A percentile compares a stretch with the other conserved stretches of the same genome.
Conservation (phyloP, 75 land plant species). For the Cupressus sempervirens region DNA sequence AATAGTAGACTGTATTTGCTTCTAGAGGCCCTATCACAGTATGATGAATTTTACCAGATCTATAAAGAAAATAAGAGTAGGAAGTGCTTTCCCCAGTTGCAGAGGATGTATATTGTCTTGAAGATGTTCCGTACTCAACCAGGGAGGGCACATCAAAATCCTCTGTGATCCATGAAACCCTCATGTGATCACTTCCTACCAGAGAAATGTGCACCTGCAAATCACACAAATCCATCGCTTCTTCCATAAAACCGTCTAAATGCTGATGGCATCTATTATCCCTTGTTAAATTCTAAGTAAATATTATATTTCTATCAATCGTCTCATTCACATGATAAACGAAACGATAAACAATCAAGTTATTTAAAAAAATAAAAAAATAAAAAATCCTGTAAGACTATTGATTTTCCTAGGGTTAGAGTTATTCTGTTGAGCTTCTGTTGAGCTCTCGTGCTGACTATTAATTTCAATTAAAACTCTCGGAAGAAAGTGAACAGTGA, state of each 20-base stretch:
- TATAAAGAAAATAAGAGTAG: conserved; percentile 24
- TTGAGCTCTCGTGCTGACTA: too few species aligned
- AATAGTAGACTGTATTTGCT: conserved; percentile 29
- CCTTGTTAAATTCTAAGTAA: too few species aligned
- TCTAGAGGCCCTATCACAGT: conserved; percentile 40
- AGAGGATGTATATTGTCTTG: conserved; percentile 29
- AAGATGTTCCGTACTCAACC: conserved; percentile 60
- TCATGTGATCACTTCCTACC: conserved; percentile 32
- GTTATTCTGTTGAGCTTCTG: too few species aligned
- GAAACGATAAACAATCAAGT: too few species aligned
- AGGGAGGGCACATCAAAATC: conserved; percentile 22
- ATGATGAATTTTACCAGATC: conserved; percentile 36
- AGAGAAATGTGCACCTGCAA: conserved; percentile 41
- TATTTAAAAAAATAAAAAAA: too few species aligned
- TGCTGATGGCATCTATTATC: too few species aligned
- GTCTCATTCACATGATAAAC: background rate
- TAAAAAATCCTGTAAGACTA: too few species aligned
- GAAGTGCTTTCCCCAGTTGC: conserved; percentile 27
- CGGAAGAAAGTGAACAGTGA: too few species aligned
- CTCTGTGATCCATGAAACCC: conserved; percentile 33
- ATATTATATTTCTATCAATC: background rate
- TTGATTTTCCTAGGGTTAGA: too few species aligned
- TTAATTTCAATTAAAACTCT: too few species aligned
- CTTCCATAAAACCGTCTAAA: background rate
- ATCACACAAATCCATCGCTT: background rate